Conservation (phyloP, 129 eudicot species). For the Escallonia rubra region DNA sequence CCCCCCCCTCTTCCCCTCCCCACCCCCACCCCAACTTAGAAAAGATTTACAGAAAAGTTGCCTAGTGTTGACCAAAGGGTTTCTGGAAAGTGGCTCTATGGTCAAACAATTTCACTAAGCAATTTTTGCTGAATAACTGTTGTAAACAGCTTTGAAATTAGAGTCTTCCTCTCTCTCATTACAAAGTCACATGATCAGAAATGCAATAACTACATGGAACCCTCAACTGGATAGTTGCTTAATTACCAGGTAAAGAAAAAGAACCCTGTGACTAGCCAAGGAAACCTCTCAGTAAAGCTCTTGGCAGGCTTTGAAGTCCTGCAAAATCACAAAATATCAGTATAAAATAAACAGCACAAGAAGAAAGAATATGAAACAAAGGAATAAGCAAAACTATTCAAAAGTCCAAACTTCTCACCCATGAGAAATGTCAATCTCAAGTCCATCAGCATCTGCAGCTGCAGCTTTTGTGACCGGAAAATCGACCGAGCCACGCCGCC, state of each 20-base stretch:
- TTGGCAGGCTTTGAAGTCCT: slow-evolving; percentile 31
- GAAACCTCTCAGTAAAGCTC: slow-evolving; percentile 42
- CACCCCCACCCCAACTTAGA: too few species aligned
- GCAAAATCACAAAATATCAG: slow-evolving; percentile 1
- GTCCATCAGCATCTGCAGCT: slow-evolving; percentile 54
- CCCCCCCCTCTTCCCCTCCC: too few species aligned
- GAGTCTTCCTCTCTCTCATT: too few species aligned
- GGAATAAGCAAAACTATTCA: too few species aligned
- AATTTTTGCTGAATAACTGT: too few species aligned
- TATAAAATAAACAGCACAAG: not conserved
- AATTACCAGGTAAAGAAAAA: slow-evolving; percentile 57
- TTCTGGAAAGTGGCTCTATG: too few species aligned
- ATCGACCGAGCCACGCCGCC: slow-evolving; percentile 23
- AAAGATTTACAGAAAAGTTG: too few species aligned
- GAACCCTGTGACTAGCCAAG: slow-evolving; percentile 53
- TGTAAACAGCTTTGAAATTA: too few species aligned
- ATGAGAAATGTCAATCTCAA: slow-evolving; percentile 35
- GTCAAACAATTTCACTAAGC: not conserved
- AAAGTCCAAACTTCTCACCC: slow-evolving; percentile 36
- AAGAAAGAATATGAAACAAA: not conserved
- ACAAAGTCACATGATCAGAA: not conserved
- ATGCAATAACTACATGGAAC: not conserved
- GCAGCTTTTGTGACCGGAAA: slow-evolving; percentile 42
- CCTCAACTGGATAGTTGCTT: not conserved
- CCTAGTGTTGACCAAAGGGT: too few species aligned